phyloP scores from a whole-genome alignment of 179 eudicot species.

The Silene vulgaris region DNA sequence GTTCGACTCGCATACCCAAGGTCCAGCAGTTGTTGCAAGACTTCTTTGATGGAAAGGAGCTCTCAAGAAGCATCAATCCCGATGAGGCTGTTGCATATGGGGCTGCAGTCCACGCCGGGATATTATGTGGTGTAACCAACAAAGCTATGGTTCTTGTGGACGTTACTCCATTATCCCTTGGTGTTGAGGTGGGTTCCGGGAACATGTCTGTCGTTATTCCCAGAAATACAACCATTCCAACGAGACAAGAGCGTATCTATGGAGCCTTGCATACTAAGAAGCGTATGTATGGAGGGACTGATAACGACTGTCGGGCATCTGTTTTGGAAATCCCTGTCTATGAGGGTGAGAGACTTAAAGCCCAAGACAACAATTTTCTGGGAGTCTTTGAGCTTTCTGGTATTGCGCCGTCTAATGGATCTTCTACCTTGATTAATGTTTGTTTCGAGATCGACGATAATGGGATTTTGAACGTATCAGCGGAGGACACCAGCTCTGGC shows the following conservation, averaged over 20 bases:
- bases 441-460: conserved; percentile 8
- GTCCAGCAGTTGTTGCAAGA: not conserved
- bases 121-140: not conserved
- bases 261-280: conserved; percentile 6
- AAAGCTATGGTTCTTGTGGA: conserved; percentile 9
- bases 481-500: not conserved
- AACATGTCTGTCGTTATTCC: conserved; percentile 13
- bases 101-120: conserved; percentile 15
- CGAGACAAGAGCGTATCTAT: not conserved
- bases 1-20: conserved; percentile 7
- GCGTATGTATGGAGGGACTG: not conserved
- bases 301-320: not conserved
- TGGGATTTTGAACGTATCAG: conserved; percentile 18
- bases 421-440: not conserved
- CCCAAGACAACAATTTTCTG: conserved; percentile 5
- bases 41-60: conserved; percentile 9
- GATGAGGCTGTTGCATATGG: conserved; percentile 20
- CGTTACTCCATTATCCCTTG: conserved; percentile 14
- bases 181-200: not conserved
- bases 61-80: conserved; percentile 1
- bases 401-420: not conserved
- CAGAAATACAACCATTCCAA: conserved; percentile 12
- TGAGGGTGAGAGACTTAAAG: conserved; percentile 7
- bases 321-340: conserved; percentile 2
- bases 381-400: conserved; percentile 10